Evolutionary conservation across 345 rosid species (phyloP), one percentile per base, ranked within the genome.

Genomic region (Viola odorata): DNA sequence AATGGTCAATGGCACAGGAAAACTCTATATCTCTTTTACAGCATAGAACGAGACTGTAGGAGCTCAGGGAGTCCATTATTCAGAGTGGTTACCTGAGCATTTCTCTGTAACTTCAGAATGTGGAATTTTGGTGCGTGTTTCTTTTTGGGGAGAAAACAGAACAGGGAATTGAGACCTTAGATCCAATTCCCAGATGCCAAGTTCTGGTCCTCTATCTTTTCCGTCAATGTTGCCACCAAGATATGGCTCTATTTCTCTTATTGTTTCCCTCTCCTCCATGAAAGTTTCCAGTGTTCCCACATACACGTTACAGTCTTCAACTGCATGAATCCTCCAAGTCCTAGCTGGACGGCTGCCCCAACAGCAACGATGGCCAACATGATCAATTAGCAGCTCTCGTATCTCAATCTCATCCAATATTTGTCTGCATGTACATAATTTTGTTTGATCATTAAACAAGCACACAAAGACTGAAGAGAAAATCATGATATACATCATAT

Each of bases 321-420:
- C 65, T 0, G 88, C 74, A 38, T 55, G 87, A 78, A 94, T 94
- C 81, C 77, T 94, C 97, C 99, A 94, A 4, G 96, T 81, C 45
- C 99, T 85, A 79, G 99, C 92, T 37, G 95, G 99, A 62, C 84
- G 92, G 64, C 99, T 94, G 66, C 97, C 99, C 97, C 97, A 90
- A 77, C 99, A 94, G 57, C 96, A 94, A 53, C 86, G 90, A 65
- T 90, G 99, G 38, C 92, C 96, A 8, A 94, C 84, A 64, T 88
- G 95, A 69, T 90, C 95, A 60, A 94, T 85, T n/a, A 94, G 96
- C 71, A 94, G 80, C 73, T 88, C 96, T 42, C 95, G 79, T 71
- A 90, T 90, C 71, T 90, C 97, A 55, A 90, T 84, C 78, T 86
- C 99, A 76, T 90, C 99, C 72, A 94, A 75, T 60, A 75, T 64